These are phyloP conservation scores for Ilex aquifolium DNA, from an alignment of 257 asterid genomes.

Conservation along the genomic window DNA sequence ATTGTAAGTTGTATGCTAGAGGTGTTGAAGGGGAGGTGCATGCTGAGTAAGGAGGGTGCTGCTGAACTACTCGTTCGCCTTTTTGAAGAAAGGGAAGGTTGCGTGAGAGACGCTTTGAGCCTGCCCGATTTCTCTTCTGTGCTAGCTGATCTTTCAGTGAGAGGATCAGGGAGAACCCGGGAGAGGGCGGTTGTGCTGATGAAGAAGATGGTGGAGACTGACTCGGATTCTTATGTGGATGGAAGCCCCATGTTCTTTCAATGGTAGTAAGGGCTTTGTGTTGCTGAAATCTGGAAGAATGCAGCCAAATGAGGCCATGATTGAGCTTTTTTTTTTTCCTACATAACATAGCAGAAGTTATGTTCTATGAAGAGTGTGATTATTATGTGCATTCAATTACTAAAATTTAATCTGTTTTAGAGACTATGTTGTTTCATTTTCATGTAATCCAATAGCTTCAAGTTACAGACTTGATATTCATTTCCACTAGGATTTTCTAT, in stretches of 20 bases:
- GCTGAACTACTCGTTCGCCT: constrained; percentile 53
- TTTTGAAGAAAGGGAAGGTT: constrained; percentile 60
- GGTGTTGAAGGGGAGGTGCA: constrained; percentile 45
- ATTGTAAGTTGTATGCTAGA: constrained; percentile 37
- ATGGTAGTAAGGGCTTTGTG: constrained; percentile 4
- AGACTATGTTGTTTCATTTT: too few relatives aligned
- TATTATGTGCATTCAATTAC: too few relatives aligned
- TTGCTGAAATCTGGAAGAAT: too few relatives aligned
- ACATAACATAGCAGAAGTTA: too few relatives aligned
- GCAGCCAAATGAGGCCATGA: too few relatives aligned
- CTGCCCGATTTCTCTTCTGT: constrained; percentile 49
- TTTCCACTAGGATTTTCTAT: too few relatives aligned
- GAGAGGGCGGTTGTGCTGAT: constrained; percentile 56
- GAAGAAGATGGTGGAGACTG: constrained; percentile 54
- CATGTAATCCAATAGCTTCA: too few relatives aligned
- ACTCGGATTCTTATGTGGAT: constrained; percentile 11
- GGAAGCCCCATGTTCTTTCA: constrained; percentile 7
- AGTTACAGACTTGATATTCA: too few relatives aligned
- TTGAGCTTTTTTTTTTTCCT: too few relatives aligned
- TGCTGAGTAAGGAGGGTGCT: constrained; percentile 68
- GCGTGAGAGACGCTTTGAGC: constrained; percentile 41
- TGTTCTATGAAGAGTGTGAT: too few relatives aligned
- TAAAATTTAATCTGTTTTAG: too few relatives aligned
- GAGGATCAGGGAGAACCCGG: constrained; percentile 58
- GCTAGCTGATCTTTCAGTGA: constrained; percentile 65